Evolutionary conservation across 192 early-diverging fungal genomes (phyloP), one percentile per base, ranked within the genome.

Genomic region (Podochytrium sp.): DNA sequence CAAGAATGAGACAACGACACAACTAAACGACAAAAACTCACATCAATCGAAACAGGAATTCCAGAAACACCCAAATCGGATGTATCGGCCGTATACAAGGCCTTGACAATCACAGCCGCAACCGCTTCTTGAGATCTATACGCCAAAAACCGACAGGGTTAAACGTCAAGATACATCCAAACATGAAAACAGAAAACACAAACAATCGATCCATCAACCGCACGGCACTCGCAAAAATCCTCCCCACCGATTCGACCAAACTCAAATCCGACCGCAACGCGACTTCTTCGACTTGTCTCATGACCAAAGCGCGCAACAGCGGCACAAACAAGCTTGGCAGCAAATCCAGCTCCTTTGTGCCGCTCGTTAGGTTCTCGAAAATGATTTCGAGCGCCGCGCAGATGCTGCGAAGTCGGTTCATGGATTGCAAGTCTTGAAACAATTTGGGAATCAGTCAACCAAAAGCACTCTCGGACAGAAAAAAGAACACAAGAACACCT

Each of bases 361-460:
- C 7, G 14, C 3, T 4, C 3, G 52, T 41, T 40, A 43, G 69
- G 5, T 71, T 57, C 41, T 25, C n/a, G 27, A 59, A 71, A 38
- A 71, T 71, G 27, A 71, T 30, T 37, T 60, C 43, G 23, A 71
- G 38, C 16, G 69, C 69, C 16, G 55, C 42, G 43, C 43, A 16
- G 6, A 30, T 23, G 43, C 50, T 14, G 23, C 23, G 14, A 7
- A 66, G 42, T 14, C 20, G 65, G 2, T n/a, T 16, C 43, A 50
- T 18, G 50, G 43, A 25, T 6, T 59, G 2, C 20, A 39, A 43
- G 18, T 39, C 69, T 69, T 23, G 23, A 55, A 55, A 18, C 7
- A 41, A 69, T 37, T 18, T 49, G 35, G 30, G 30, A 20, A 55
- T 16, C 14, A 61, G 38, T n/a, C n/a, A n/a, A n/a, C n/a, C n/a